Evolutionary conservation across 1,284 basidiomycete genomes (phyloP).

Genomic region (Tilletia walkeri): DNA sequence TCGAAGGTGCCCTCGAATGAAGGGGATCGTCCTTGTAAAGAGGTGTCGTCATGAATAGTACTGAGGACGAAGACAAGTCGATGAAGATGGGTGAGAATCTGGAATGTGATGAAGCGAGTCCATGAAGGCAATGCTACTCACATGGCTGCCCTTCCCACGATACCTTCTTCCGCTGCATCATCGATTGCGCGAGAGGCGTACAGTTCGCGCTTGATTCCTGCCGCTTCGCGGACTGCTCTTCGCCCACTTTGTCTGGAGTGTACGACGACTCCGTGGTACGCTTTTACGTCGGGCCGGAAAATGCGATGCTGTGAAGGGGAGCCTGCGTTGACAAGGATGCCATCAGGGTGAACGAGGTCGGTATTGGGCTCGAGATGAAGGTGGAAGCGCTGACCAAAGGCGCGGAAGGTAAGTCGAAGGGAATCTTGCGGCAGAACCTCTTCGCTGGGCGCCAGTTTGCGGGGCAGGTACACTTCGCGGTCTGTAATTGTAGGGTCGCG

Average conservation of each 20-base stretch:
- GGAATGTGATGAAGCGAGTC: not conserved
- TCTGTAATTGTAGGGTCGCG: not conserved
- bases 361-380: slow-evolving; percentile 44
- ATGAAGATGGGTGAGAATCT: not conserved
- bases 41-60: slow-evolving; percentile 41
- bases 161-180: slow-evolving; percentile 30
- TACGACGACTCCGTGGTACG: slow-evolving; percentile 47
- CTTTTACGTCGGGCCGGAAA: slow-evolving; percentile 36
- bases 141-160: slow-evolving; percentile 45
- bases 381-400: slow-evolving; percentile 42
- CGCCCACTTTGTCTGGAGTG: slow-evolving; percentile 30
- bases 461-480: slow-evolving; percentile 5
- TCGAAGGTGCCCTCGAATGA: slow-evolving; percentile 44
- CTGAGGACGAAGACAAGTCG: slow-evolving; percentile 1
- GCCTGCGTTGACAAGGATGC: slow-evolving; percentile 34
- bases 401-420: slow-evolving; percentile 41
- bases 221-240: slow-evolving; percentile 37
- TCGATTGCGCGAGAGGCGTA: slow-evolving; percentile 16
- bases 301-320: slow-evolving; percentile 29
- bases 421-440: slow-evolving; percentile 22
- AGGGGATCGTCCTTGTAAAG: slow-evolving; percentile 23
- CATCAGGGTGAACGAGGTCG: slow-evolving; percentile 43
- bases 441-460: not conserved
- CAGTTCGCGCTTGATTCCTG: slow-evolving; percentile 35
- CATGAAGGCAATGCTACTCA: slow-evolving; percentile 17